Percentiles rank a stretch among this genome's conserved stretches.
These are phyloP conservation scores for Magnolia sinica DNA, from an alignment of 164 flowering plant species.

Conservation along the genomic window DNA sequence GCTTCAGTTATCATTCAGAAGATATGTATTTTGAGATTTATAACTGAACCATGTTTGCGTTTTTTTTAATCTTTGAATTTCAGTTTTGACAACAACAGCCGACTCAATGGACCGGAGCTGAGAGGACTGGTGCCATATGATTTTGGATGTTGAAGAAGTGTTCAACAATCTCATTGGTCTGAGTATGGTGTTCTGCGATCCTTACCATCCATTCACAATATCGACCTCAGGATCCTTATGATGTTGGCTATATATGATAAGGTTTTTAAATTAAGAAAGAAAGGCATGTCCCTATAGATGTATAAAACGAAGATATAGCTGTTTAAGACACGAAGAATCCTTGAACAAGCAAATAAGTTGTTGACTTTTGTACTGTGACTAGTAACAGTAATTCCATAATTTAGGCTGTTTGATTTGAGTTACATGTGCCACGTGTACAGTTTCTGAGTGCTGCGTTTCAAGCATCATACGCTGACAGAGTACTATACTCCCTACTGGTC, in stretches of 20 bases:
- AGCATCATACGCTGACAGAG: too few species aligned
- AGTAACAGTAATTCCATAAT: too few species aligned
- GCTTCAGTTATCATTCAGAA: neutral
- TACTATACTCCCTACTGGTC: too few species aligned
- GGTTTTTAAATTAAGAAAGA: neutral
- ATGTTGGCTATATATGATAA: neutral
- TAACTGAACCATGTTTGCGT: neutral
- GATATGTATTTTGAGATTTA: neutral
- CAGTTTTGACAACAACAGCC: constrained; percentile 56
- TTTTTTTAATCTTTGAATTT: constrained; percentile 13
- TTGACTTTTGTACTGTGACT: too few species aligned
- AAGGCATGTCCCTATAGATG: neutral
- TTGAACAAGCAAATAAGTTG: neutral
- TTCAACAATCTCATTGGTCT: neutral
- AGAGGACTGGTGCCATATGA: constrained; percentile 76
- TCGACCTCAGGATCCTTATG: neutral
- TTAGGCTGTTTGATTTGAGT: too few species aligned
- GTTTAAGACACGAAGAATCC: neutral
- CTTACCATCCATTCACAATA: neutral
- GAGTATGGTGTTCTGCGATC: neutral
- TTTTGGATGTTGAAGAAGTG: constrained; percentile 61
- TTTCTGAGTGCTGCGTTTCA: too few species aligned
- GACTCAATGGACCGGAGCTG: constrained; percentile 77
- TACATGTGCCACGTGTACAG: too few species aligned
- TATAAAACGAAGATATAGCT: neutral